Evolutionary conservation across 2,329 filamentous ascomycete species (phyloP).

Genomic region (Clarireedia monteithiana): DNA sequence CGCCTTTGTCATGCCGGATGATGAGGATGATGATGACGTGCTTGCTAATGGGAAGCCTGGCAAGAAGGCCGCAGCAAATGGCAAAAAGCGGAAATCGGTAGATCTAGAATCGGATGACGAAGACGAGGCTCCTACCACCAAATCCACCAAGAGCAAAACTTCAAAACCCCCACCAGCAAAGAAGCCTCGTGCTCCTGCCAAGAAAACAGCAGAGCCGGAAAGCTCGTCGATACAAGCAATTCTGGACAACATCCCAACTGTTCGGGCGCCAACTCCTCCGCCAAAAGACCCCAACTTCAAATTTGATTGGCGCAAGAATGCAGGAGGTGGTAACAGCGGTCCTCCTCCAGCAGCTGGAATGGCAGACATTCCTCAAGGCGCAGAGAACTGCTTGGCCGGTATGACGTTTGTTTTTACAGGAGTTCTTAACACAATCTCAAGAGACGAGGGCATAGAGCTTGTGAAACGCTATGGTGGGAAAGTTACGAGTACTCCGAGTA

Average conservation of each 20-base stretch:
- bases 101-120: slow-evolving; percentile 49
- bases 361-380: slow-evolving; percentile 71
- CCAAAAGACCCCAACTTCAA: slow-evolving; percentile 62
- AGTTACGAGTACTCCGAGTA: slow-evolving; percentile 75
- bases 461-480: slow-evolving; percentile 95
- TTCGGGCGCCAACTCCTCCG: slow-evolving; percentile 78
- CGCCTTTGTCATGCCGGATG: slow-evolving; percentile 25
- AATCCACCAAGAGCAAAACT: slow-evolving; percentile 32
- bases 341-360: slow-evolving; percentile 55
- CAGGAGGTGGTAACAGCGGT: slow-evolving; percentile 51
- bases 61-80: slow-evolving; percentile 24
- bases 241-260: slow-evolving; percentile 75
- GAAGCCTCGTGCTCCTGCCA: slow-evolving; percentile 31
- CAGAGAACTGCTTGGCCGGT: slow-evolving; percentile 83
- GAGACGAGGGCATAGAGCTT: slow-evolving; percentile 76
- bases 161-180: slow-evolving; percentile 28
- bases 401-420: slow-evolving; percentile 95
- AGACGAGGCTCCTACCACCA: slow-evolving; percentile 48
- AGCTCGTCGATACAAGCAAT: slow-evolving; percentile 72
- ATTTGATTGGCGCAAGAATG: slow-evolving; percentile 68
- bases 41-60: slow-evolving; percentile 24
- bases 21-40: slow-evolving; percentile 40
- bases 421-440: slow-evolving; percentile 67
- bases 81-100: slow-evolving; percentile 53
- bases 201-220: slow-evolving; percentile 60